Conservation (phyloP, 2,329 filamentous ascomycete species). For the Clonostachys rosea region DNA sequence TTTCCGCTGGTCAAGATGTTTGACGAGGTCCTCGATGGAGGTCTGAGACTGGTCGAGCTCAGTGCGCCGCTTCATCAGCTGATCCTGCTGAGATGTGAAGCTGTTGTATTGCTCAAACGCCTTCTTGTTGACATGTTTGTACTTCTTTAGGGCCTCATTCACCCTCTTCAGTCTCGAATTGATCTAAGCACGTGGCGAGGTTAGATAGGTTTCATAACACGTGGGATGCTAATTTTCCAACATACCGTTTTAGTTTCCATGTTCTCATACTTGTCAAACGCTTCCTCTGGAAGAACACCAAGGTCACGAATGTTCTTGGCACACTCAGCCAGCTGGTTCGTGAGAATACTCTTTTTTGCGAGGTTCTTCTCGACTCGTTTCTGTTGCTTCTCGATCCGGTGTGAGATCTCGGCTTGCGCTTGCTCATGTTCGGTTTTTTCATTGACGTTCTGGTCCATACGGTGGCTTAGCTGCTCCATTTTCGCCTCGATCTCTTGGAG, state of each 20-base stretch:
- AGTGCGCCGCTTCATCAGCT: slow-evolving; percentile 74
- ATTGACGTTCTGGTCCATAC: slow-evolving; percentile 51
- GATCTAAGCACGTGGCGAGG: slow-evolving; percentile 31
- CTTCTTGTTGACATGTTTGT: slow-evolving; percentile 98
- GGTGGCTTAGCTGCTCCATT: slow-evolving; percentile 48
- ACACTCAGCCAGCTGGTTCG: slow-evolving; percentile 73
- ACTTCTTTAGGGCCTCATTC: slow-evolving; percentile 91
- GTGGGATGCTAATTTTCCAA: slow-evolving; percentile 1
- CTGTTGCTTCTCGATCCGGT: slow-evolving; percentile 78
- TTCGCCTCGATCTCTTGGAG: slow-evolving; percentile 71
- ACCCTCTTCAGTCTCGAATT: slow-evolving; percentile 77
- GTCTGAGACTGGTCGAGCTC: slow-evolving; percentile 83
- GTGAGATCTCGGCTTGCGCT: slow-evolving; percentile 69
- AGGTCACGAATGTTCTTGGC: slow-evolving; percentile 88
- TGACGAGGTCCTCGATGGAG: slow-evolving; percentile 89
- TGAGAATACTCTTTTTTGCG: slow-evolving; percentile 78
- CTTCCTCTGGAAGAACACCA: slow-evolving; percentile 89
- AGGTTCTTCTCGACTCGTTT: slow-evolving; percentile 89
- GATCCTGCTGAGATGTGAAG: slow-evolving; percentile 89
- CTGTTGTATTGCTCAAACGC: slow-evolving; percentile 98
- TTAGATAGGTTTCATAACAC: neutral
- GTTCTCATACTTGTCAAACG: slow-evolving; percentile 84
- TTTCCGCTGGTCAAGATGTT: slow-evolving; percentile 89
- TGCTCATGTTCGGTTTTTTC: slow-evolving; percentile 62
- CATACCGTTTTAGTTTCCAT: slow-evolving; percentile 73